Percentiles rank a stretch among this genome's conserved stretches.
phyloP scores from a whole-genome alignment of 2,329 filamentous ascomycete species.

The Beauveria sp. region DNA sequence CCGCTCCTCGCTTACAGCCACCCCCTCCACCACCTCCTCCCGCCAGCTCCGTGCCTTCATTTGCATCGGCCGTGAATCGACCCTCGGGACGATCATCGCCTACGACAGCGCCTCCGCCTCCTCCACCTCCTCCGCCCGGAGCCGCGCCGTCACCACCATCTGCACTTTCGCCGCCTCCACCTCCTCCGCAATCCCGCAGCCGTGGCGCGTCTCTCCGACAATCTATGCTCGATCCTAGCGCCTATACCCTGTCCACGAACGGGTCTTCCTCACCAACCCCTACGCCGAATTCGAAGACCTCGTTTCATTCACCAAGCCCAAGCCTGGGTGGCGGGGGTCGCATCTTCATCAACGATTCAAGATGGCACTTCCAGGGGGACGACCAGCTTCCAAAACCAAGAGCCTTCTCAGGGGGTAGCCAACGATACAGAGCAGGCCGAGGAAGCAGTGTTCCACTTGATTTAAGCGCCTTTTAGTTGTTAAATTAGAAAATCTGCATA shows the following conservation, averaged over 20 bases:
- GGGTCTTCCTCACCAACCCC: slow-evolving; percentile 46
- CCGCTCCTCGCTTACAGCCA: slow-evolving; percentile 21
- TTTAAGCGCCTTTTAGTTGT: slow-evolving; percentile 48
- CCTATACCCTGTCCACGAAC: slow-evolving; percentile 65
- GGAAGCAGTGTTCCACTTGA: slow-evolving; percentile 92
- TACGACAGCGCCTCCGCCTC: slow-evolving; percentile 27
- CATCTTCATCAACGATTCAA: slow-evolving; percentile 62
- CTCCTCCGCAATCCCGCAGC: slow-evolving; percentile 28
- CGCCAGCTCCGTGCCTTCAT: slow-evolving; percentile 24
- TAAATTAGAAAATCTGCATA: slow-evolving; percentile 9
- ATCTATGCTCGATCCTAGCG: slow-evolving; percentile 65
- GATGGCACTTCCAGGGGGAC: slow-evolving; percentile 86
- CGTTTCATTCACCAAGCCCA: slow-evolving; percentile 22
- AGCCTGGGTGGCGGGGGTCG: slow-evolving; percentile 25
- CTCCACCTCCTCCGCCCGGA: slow-evolving; percentile 29
- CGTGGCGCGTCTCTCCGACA: slow-evolving; percentile 43
- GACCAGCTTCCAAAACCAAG: slow-evolving; percentile 75
- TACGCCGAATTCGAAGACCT: slow-evolving; percentile 27
- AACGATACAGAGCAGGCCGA: slow-evolving; percentile 80
- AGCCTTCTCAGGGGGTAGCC: slow-evolving; percentile 65
- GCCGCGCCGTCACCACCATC: slow-evolving; percentile 23
- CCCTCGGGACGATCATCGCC: slow-evolving; percentile 35
- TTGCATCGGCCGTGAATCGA: slow-evolving; percentile 36
- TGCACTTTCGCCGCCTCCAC: slow-evolving; percentile 32
- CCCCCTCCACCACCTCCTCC: slow-evolving; percentile 28